Evolutionary conservation across 2,329 filamentous ascomycete species (phyloP).

Genomic region (Trichoderma sp.): DNA sequence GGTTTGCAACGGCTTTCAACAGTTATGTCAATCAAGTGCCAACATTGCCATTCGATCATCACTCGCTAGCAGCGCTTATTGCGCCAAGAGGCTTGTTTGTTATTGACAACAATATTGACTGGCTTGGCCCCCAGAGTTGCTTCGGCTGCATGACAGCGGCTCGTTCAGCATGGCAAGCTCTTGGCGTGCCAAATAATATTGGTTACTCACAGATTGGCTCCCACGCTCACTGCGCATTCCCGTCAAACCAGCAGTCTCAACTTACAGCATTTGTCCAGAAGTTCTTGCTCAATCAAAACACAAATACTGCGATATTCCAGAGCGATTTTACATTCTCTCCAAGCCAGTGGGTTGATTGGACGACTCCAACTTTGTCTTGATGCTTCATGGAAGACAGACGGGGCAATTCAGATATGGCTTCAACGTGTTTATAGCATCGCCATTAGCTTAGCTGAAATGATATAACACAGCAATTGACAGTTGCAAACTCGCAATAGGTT

Average conservation of each 20-base stretch:
- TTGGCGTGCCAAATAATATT: not conserved
- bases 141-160: constrained; percentile 9
- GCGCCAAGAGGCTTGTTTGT: not conserved
- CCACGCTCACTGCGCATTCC: constrained; percentile 8
- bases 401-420: not conserved
- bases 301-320: constrained; percentile 2
- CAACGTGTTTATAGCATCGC: not conserved
- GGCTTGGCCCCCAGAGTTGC: constrained; percentile 10
- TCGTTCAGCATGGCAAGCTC: constrained; percentile 6
- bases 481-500: not conserved
- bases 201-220: constrained; percentile 11
- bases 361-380: not conserved
- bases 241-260: not conserved
- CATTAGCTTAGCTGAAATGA: not conserved
- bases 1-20: not conserved
- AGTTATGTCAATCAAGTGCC: constrained; percentile 7
- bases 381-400: not conserved
- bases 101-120: constrained; percentile 8
- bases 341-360: constrained; percentile 5
- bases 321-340: not conserved
- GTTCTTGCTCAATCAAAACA: not conserved
- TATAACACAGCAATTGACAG: not conserved
- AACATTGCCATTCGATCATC: not conserved
- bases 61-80: not conserved
- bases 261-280: constrained; percentile 11